Evolutionary conservation across 352 stramenopile species (phyloP), one percentile per base, ranked within the genome.

Genomic region (Phytophthora megakarya): DNA sequence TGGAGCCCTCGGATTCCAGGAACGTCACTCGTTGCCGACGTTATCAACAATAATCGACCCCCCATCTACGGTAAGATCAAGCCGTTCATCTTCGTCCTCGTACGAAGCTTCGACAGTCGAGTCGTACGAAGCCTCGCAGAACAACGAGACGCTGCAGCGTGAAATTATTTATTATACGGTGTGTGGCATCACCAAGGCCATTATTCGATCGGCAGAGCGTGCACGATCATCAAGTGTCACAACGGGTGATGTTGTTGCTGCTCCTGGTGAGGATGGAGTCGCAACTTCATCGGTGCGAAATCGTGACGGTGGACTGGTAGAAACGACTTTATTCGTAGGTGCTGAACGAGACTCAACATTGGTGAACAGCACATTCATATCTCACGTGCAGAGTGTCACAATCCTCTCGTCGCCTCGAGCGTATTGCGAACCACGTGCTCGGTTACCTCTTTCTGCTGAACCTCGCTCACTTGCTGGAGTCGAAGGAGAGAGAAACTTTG

Each of bases 111-210:
- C 66, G 8, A 69, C 69, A 1, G 26, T 72, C 19, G 59, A 58
- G 9, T 76, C 67, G 23, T 72, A 74, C 35, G 81, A 80, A 63
- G 70, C 70, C 15, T 86, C 80, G 21, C 80, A 88, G 56, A 89
- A 84, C 49, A 86, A 88, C 54, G 80, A 89, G 68, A 90, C 80
- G 10, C 70, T 92, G 30, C 80, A 89, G 48, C 80, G 80, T n/a
- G 83, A 92, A 55, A 90, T 92, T 74, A 90, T 92, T 65, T 92
- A 90, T 72, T 92, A 90, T 70, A 92, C 83, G 2, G 80, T 92
- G 3, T 88, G 79, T 70, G 83, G 83, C 22, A 90, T 92, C 61
- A 90, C 80, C 18, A 92, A 92, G 61, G 70, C 80, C 38, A 89
- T 92, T 38, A 71, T 88, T 39, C 78, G 78, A 15, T 75, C 83